Evolutionary conservation across 371 early-diverging fungal species (phyloP), one percentile per base, ranked within the genome.

Genomic region (Basidiobolus heterosporus): DNA sequence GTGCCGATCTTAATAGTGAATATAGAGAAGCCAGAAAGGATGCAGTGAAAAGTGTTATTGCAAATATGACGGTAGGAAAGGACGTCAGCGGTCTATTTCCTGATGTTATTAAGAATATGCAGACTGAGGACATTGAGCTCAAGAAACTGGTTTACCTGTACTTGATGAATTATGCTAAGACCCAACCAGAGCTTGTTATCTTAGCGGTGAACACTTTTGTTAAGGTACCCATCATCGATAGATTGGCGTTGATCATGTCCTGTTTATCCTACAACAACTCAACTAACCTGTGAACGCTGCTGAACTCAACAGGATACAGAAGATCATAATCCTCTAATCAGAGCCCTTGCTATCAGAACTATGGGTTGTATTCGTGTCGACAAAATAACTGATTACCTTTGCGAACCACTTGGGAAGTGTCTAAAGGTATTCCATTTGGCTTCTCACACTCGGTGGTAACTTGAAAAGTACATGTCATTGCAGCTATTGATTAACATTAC

Each of bases 51-150:
- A 84, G 89, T 57, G 94, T 98, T 48, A 92, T 95, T 62, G 91
- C 89, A 6, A 92, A 94, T 57, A 94, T 97, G 94, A 93, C 98
- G 8, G 88, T 95, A 85, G 98, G 98, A 24, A 91, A 91, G 59
- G 96, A 97, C 64, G 91, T 95, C 85, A 85, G 88, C 3, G 74
- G 87, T 11, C 70, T 97, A 39, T 91, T 85, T 54, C 95, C 96
- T 30, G 95, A 98, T 55, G 95, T 98, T 7, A 74, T 98, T 22
- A 93, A 93, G 72, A 91, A 91, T 71, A 98, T 98, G 96, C 94
- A 95, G 61, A 98, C 95, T 1, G 95, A 93, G 50, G 96, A 94
- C 62, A 60, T 98, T 48, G 95, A 95, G 58, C 65, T 88, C 46
- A 97, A 95, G 63, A 95, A 94, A 70, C 84, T 95, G 78, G 90